Evolutionary conservation across 306 rosid genomes (phyloP).

Genomic region (Rosa lucieae): DNA sequence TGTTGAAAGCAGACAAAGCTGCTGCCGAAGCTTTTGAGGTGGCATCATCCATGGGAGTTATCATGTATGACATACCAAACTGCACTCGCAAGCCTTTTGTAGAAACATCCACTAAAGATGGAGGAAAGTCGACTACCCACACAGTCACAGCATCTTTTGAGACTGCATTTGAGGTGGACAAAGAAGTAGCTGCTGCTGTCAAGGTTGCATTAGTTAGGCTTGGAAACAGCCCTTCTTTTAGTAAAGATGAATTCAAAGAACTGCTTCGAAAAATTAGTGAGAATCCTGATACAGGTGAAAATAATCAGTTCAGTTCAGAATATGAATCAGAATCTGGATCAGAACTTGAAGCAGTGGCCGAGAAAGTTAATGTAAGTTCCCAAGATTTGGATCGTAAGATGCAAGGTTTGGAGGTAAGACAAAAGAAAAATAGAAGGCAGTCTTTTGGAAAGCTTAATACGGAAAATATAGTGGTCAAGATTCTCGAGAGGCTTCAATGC

Average conservation of each 20-base stretch:
- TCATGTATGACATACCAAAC: constrained; percentile 79
- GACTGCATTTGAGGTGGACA: constrained; percentile 92
- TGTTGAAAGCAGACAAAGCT: constrained; percentile 56
- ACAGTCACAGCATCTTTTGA: constrained; percentile 82
- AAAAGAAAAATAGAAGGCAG: constrained; percentile 53
- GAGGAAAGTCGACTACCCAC: constrained; percentile 65
- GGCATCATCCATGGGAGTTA: constrained; percentile 79
- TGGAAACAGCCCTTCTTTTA: constrained; percentile 65
- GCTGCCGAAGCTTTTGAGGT: constrained; percentile 81
- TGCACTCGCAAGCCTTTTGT: constrained; percentile 64
- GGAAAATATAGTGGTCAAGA: constrained; percentile 61
- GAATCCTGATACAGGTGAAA: constrained; percentile 70
- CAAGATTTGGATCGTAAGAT: constrained; percentile 44
- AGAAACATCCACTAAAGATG: constrained; percentile 54
- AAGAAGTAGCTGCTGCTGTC: constrained; percentile 89
- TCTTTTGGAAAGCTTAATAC: constrained; percentile 52
- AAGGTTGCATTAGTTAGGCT: constrained; percentile 73
- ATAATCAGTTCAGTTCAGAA: constrained; percentile 49
- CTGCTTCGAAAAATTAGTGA: constrained; percentile 73
- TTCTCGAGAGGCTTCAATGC: constrained; percentile 79
- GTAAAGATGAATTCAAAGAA: constrained; percentile 69
- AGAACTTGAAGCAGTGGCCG: constrained; percentile 46
- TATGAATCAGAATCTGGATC: constrained; percentile 57
- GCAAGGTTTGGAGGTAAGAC: constrained; percentile 35
- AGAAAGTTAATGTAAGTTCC: constrained; percentile 29